Base-by-base conservation (phyloP, 345 rosid species). In the Conringia planisiliqua region DNA sequence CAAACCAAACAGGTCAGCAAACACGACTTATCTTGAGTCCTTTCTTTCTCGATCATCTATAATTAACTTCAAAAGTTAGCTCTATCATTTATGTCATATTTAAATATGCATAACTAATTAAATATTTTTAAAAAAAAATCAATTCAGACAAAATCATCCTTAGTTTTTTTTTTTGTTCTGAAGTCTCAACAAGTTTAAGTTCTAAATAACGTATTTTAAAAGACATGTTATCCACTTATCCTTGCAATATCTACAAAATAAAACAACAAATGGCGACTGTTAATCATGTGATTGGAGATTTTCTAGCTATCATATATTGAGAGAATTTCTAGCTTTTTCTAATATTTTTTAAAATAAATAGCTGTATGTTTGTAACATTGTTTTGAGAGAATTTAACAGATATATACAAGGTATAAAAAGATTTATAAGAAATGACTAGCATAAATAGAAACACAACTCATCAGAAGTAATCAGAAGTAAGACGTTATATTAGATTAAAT, bases 1-100 rank as follows among this genome's bases (percentile, higher is more conserved):
- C 57, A 13, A 32, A 54, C 57, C 63, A 54, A 42, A 64, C 56
- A 64, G 12, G 70, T 61, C 50, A 59, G 52, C 64, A 64, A 65
- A 55, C 71, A 55, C 29, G 30, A 64, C 50, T 17, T 65, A 26
- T 39, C 65, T 65, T 10, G 30, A 62, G 44, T 9, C 55, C 3
- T 39, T 62, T 72, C n/a, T 9, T 72, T 32, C 52, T 40, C 14
- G 50, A 18, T 29, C 40, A 50, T 26, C 18, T 68, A 38, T 18
- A 66, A 32, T n/a, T n/a, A 55, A 55, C 39, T 33, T 32, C 13
- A 14, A 29, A 56, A 40, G 29, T 42, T 62, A 50, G 50, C 14
- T 26, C 20, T 48, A 54, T 54, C 46, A n/a, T 44, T 29, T 42
- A 8, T 30, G 55, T 56, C 55, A 56, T 29, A 42, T 44, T 29